phyloP scores from a whole-genome alignment of 2,329 filamentous ascomycete genomes.

The Aspergillus chevalieri region DNA sequence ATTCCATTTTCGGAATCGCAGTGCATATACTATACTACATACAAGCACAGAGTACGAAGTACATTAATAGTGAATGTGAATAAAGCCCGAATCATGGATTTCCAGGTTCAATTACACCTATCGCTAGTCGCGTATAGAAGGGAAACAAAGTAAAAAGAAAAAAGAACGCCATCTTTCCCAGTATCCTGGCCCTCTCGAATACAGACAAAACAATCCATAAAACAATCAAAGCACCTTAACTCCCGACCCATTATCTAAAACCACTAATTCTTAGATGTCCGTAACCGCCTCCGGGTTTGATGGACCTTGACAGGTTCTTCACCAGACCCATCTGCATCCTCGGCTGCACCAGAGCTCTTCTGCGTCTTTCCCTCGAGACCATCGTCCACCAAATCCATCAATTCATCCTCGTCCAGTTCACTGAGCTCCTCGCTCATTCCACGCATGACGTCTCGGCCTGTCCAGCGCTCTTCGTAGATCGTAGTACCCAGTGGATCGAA shows the following conservation, averaged over 20 bases:
- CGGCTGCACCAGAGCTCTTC: constrained; percentile 10
- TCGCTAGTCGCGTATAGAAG: too few species aligned
- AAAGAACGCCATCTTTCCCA: too few species aligned
- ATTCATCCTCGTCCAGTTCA: constrained; percentile 85
- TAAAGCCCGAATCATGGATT: too few species aligned
- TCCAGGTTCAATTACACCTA: too few species aligned
- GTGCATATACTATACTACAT: too few species aligned
- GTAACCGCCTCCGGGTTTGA: constrained; percentile 23
- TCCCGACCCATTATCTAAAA: constrained; percentile 13
- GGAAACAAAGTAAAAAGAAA: too few species aligned
- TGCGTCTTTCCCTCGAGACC: constrained; percentile 28
- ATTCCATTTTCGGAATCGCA: too few species aligned
- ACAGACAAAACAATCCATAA: too few species aligned
- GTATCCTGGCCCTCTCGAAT: too few species aligned
- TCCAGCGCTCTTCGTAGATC: constrained; percentile 68
- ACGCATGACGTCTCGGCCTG: constrained; percentile 63
- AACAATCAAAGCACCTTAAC: constrained; percentile 13
- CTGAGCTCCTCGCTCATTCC: constrained; percentile 80
- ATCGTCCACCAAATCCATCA: constrained; percentile 61
- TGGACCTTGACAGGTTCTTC: constrained; percentile 17
- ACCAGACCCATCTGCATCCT: constrained; percentile 1
- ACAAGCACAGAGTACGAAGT: too few species aligned
- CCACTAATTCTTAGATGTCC: too few species aligned
- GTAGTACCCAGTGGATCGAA: constrained; percentile 78
- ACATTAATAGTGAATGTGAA: too few species aligned